Conservation (phyloP, 331 rosid species). For the Arachis monticola region DNA sequence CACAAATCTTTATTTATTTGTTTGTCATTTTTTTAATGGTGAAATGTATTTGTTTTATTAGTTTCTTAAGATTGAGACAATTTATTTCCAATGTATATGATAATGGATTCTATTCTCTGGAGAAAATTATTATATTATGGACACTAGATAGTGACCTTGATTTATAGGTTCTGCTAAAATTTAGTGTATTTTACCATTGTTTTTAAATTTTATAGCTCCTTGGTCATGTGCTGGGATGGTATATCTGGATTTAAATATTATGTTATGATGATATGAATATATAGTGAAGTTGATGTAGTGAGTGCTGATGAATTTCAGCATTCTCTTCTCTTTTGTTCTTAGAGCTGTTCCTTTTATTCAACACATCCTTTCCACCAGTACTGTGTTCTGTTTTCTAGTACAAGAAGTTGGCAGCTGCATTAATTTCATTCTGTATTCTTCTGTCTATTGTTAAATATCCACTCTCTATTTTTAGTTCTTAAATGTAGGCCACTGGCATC, state of each 20-base stretch:
- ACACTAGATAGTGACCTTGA: not conserved
- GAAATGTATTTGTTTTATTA: not conserved
- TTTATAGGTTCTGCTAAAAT: not conserved
- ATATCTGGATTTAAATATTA: not conserved
- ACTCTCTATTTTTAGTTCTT: slow-evolving; percentile 14
- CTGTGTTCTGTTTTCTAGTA: not conserved
- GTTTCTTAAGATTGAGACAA: slow-evolving; percentile 5
- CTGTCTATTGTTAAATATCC: not conserved
- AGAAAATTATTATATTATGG: not conserved
- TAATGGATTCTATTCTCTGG: slow-evolving; percentile 17
- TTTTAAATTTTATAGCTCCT: not conserved
- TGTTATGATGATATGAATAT: slow-evolving; percentile 15
- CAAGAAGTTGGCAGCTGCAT: slow-evolving; percentile 15
- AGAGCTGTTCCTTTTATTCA: slow-evolving; percentile 5
- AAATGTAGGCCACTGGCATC: slow-evolving; percentile 24
- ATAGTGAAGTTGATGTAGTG: not conserved
- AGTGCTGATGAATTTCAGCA: not conserved
- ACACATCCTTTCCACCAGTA: slow-evolving; percentile 6
- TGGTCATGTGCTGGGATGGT: not conserved
- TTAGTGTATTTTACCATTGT: not conserved
- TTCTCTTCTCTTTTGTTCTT: not conserved
- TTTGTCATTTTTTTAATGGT: not conserved
- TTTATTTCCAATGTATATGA: slow-evolving; percentile 10
- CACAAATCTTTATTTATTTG: not conserved
- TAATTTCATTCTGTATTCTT: not conserved